Percentiles rank a stretch among this genome's conserved stretches.
Conservation (phyloP, 2,329 filamentous ascomycete species). For the Beauveria medogensis region DNA sequence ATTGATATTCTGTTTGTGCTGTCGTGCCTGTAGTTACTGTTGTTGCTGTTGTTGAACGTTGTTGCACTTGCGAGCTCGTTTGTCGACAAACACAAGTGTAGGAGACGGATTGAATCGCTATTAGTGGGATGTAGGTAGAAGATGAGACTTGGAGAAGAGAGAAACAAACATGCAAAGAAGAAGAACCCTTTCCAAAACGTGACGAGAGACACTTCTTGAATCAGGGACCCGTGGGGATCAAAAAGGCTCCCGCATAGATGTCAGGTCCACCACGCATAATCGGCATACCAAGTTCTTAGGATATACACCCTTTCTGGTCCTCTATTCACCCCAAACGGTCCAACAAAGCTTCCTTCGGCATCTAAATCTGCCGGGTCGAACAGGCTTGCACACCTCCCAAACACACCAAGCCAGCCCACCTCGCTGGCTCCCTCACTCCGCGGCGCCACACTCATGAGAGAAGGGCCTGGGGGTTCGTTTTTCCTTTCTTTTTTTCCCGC, state of each 20-base stretch:
- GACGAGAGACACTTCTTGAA: conserved; percentile 1
- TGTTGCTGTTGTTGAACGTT: not conserved
- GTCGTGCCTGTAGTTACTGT: not conserved
- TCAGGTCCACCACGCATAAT: conserved; percentile 6
- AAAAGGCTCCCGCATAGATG: not conserved
- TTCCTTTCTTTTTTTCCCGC: not conserved
- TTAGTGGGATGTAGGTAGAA: not conserved
- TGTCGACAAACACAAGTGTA: not conserved
- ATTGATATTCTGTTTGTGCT: not conserved
- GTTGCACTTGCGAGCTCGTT: not conserved
- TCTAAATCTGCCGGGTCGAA: not conserved
- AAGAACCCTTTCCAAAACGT: not conserved
- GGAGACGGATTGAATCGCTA: not conserved
- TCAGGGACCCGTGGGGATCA: conserved; percentile 6
- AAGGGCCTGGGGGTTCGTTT: not conserved
- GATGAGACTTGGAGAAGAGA: not conserved
- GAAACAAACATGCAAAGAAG: not conserved
- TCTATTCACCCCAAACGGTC: not conserved
- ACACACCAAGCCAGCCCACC: not conserved
- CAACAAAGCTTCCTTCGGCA: not conserved
- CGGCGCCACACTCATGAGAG: not conserved
- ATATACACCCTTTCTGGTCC: not conserved
- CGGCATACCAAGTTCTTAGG: conserved; percentile 4
- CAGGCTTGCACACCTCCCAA: not conserved
- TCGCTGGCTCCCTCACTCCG: not conserved